phyloP scores from a whole-genome alignment of 2,329 filamentous ascomycete genomes.

The Trichoderma brevicompactum region DNA sequence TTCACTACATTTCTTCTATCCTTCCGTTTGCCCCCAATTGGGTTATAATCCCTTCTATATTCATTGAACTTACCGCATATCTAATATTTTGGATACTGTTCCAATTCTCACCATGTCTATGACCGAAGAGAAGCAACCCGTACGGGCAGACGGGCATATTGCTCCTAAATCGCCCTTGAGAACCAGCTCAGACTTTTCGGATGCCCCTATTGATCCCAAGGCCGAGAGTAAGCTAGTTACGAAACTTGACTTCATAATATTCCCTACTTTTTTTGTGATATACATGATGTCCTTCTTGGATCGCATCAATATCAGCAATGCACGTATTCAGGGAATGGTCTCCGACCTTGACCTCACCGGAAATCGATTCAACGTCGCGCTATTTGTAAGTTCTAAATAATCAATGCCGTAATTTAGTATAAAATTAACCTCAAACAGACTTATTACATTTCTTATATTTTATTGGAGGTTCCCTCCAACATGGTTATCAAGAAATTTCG shows the following conservation, averaged over 20 bases:
- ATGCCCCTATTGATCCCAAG: slow-evolving; percentile 37
- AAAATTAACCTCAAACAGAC: slow-evolving; percentile 28
- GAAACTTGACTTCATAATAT: slow-evolving; percentile 49
- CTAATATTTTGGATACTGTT: background rate
- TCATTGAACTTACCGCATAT: background rate
- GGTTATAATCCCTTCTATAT: background rate
- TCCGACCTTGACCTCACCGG: slow-evolving; percentile 48
- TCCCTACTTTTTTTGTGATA: slow-evolving; percentile 48
- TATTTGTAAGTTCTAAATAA: slow-evolving; percentile 38
- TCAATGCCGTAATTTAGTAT: background rate
- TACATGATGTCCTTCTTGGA: slow-evolving; percentile 40
- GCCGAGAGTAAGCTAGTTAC: slow-evolving; percentile 44
- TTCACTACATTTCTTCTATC: background rate
- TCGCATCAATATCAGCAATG: slow-evolving; percentile 54
- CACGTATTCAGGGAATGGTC: slow-evolving; percentile 49
- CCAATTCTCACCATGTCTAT: background rate
- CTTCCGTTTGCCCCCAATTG: too few relatives aligned
- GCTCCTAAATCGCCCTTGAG: background rate
- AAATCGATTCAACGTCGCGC: slow-evolving; percentile 50
- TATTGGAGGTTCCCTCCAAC: slow-evolving; percentile 60
- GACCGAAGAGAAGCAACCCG: slow-evolving; percentile 1
- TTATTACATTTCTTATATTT: slow-evolving; percentile 50
- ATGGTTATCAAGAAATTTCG: slow-evolving; percentile 59
- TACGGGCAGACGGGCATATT: background rate
- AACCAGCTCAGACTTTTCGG: slow-evolving; percentile 9